A percentile compares a stretch with the other conserved stretches of the same genome.
These are phyloP conservation scores for Drechslerella coelobrocha DNA, from an alignment of 2,329 filamentous ascomycete genomes.

Conservation along the genomic window DNA sequence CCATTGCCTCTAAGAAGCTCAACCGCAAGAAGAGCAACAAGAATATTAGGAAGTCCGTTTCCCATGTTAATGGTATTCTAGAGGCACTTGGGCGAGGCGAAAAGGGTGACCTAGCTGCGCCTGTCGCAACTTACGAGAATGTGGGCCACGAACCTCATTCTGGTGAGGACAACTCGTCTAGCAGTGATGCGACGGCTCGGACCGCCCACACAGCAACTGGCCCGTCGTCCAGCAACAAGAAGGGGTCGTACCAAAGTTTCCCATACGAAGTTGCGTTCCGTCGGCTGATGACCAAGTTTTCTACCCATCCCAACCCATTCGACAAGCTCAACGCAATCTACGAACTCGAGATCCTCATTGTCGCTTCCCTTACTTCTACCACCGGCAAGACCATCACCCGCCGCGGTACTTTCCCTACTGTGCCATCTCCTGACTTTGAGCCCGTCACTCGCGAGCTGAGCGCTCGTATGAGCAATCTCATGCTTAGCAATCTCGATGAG, in stretches of 20 bases:
- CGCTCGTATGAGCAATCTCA: conserved; percentile 60
- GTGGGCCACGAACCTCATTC: conserved; percentile 58
- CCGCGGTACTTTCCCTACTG: conserved; percentile 55
- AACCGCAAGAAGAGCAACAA: conserved; percentile 69
- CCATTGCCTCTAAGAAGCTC: conserved; percentile 65
- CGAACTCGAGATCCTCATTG: conserved; percentile 81
- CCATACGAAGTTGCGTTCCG: conserved; percentile 82
- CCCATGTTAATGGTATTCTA: conserved; percentile 58
- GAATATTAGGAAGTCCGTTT: conserved; percentile 64
- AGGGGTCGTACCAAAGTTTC: conserved; percentile 64
- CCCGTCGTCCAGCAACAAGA: conserved; percentile 56
- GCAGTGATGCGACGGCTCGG: conserved; percentile 60
- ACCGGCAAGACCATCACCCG: conserved; percentile 60
- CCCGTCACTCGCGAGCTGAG: conserved; percentile 60
- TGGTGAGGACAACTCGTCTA: conserved; percentile 61
- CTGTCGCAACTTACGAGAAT: conserved; percentile 60
- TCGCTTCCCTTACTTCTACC: conserved; percentile 72
- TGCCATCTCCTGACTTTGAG: conserved; percentile 61
- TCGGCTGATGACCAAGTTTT: conserved; percentile 81
- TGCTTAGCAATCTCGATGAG: conserved; percentile 66
- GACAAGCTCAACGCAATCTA: conserved; percentile 82
- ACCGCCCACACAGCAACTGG: conserved; percentile 58
- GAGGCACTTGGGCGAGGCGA: conserved; percentile 60
- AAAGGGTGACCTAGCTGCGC: conserved; percentile 58
- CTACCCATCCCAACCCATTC: conserved; percentile 85